These are phyloP conservation scores for Harrya chromipes DNA, from an alignment of 768 basidiomycete genomes.

Conservation along the genomic window DNA sequence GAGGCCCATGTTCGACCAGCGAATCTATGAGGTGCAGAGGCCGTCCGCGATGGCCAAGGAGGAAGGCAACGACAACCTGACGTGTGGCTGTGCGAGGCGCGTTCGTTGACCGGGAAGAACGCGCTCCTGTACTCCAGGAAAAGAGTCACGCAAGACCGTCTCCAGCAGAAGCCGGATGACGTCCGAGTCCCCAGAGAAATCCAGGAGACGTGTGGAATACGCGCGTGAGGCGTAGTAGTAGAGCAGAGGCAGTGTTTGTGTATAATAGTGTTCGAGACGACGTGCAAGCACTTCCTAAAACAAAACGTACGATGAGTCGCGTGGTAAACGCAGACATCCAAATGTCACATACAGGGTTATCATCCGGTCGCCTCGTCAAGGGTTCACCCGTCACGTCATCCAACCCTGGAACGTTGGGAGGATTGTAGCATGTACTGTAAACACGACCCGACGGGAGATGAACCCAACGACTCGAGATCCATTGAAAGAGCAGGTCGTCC, in stretches of 20 bases:
- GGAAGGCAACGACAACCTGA: constrained; percentile 12
- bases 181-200: constrained; percentile 67
- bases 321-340: background rate
- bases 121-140: constrained; percentile 55
- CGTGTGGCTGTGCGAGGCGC: constrained; percentile 17
- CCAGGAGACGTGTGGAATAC: constrained; percentile 46
- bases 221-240: constrained; percentile 56
- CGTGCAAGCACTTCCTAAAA: constrained; percentile 71
- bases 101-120: constrained; percentile 20
- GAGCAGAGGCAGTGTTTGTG: constrained; percentile 74
- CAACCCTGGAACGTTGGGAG: constrained; percentile 67
- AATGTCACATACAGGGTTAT: constrained; percentile 64
- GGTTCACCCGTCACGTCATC: constrained; percentile 88
- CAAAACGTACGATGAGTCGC: constrained; percentile 7
- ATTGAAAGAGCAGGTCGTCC: constrained; percentile 74
- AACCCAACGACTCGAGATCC: constrained; percentile 84
- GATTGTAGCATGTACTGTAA: constrained; percentile 86
- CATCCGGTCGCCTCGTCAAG: constrained; percentile 77
- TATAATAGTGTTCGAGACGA: constrained; percentile 73
- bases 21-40: constrained; percentile 11
- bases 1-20: background rate
- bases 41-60: constrained; percentile 10
- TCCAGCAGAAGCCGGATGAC: constrained; percentile 85
- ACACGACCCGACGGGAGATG: constrained; percentile 83
- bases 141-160: constrained; percentile 46